Evolutionary conservation across 2,329 filamentous ascomycete genomes (phyloP), one percentile per base, ranked within the genome.

Genomic region (Lecanicillium sp.): DNA sequence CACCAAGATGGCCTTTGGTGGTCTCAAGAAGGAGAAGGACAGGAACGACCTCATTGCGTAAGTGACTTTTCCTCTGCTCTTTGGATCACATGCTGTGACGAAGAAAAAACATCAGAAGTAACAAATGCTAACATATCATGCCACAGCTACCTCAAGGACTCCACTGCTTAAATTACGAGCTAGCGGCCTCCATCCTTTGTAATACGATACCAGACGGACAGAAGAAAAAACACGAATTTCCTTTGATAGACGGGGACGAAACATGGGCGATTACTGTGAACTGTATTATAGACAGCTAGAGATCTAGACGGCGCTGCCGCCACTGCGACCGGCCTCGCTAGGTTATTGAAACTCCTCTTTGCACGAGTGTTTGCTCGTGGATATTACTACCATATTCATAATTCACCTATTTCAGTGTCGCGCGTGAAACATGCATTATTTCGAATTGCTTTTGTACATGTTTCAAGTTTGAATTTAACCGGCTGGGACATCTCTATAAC

Each of bases 1-100:
- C 56, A 98, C 92, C 74, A 98, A 96, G 87, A 98, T 98, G 92
- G 92, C 92, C 58, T 98, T 96, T 65, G 92, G 92, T 73, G 92
- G 92, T 68, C 80, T 98, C 63, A 98, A 98, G 89, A 98, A 98
- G 86, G 79, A 80, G 63, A 96, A 96, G 85, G 92, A 96, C 75
- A 80, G 92, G 67, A 95, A 96, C 68, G 90, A 98, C 70, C 77
- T 98, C 59, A 95, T 98, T 80, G 88, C 87, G 83, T 90, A 84
- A 58, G 83, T 78, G 46, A 25, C 25, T n/a, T 25, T 25, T 25
- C 22, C 11, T 25, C 22, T 11, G 7, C 22, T 11, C 22, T 25
- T 25, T 6, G 7, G 7, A 11, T 25, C 22, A 25, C 22, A 25
- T 25, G 22, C 22, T 11, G 22, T 6, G 17, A 14, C 16, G 19